A percentile compares a stretch with the other conserved stretches of the same genome.
These are phyloP conservation scores for Tetradesmus lagerheimii DNA, from an alignment of 139 green algal genomes.

Conservation along the genomic window DNA sequence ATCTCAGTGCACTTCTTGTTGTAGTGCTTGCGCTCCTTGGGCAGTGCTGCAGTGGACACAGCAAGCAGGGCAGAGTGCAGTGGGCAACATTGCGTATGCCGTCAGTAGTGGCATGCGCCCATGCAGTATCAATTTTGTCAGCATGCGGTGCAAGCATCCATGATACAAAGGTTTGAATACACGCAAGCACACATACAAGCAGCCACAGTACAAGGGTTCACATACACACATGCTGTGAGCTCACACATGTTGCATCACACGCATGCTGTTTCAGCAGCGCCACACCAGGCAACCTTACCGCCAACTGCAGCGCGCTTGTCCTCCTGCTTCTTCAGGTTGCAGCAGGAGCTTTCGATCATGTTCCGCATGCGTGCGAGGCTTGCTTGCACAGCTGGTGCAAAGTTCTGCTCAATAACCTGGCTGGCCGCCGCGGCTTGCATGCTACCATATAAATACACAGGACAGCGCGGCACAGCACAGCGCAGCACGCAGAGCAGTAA, in stretches of 20 bases:
- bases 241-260: neutral
- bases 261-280: neutral
- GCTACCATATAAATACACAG: too few relatives aligned
- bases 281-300: neutral
- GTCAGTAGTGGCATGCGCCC: too few relatives aligned
- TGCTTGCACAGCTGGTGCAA: neutral
- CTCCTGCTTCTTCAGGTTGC: neutral
- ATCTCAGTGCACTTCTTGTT: neutral
- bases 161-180: neutral
- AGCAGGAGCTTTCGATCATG: neutral
- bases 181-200: neutral
- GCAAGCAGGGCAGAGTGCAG: neutral
- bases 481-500: neutral
- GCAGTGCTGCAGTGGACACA: neutral
- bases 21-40: neutral
- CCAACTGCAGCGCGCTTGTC: neutral
- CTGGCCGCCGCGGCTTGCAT: neutral
- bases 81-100: too few relatives aligned
- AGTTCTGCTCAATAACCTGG: neutral
- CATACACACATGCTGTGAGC: neutral
- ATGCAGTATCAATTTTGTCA: neutral
- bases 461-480: neutral
- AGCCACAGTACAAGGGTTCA: too few relatives aligned
- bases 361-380: neutral
- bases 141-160: neutral